Conservation (phyloP, 2,329 filamentous ascomycete genomes). For the Fusarium sp. region DNA sequence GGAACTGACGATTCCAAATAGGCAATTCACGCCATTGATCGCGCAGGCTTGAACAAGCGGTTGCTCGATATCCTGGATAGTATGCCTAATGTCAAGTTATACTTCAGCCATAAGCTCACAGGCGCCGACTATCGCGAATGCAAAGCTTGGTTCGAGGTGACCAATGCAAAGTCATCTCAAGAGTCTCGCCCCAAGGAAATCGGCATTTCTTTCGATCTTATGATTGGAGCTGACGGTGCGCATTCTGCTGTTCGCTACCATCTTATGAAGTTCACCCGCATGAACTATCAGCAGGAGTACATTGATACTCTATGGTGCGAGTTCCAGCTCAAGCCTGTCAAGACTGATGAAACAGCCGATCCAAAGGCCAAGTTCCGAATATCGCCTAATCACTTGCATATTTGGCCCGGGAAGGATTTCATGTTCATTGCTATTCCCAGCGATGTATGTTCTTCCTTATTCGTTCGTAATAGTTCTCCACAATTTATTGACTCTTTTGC, state of each 20-base stretch:
- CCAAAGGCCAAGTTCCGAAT: conserved; percentile 70
- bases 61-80: conserved; percentile 84
- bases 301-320: conserved; percentile 98
- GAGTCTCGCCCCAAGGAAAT: conserved; percentile 70
- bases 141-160: conserved; percentile 86
- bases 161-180: conserved; percentile 46
- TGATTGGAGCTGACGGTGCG: conserved; percentile 94
- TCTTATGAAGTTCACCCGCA: conserved; percentile 91
- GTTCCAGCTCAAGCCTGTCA: conserved; percentile 75
- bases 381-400: conserved; percentile 92
- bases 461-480: background rate
- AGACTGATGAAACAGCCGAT: conserved; percentile 40
- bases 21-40: conserved; percentile 87
- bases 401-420: conserved; percentile 92
- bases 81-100: conserved; percentile 87
- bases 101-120: conserved; percentile 93
- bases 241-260: conserved; percentile 92
- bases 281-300: conserved; percentile 93
- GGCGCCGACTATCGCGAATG: conserved; percentile 83
- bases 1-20: conserved; percentile 47
- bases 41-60: conserved; percentile 81
- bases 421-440: conserved; percentile 99
- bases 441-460: conserved; percentile 52
- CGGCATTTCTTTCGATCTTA: conserved; percentile 86
- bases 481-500: conserved; percentile 8